Base-by-base conservation (phyloP, 2,329 filamentous ascomycete species). In the Diplodia intermedia region DNA sequence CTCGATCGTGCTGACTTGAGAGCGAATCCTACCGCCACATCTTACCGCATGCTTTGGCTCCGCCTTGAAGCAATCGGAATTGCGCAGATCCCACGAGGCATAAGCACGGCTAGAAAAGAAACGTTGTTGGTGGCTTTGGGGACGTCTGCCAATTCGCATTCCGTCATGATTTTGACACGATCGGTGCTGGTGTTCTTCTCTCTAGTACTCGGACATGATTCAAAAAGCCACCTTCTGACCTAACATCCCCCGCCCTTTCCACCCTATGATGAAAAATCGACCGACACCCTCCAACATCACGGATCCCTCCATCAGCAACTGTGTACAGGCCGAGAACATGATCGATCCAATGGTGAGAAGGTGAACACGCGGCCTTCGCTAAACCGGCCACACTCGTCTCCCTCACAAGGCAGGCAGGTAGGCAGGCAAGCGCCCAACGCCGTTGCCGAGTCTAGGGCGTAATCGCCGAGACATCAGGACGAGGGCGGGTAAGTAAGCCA, bases 21-120 rank as follows among this genome's bases (percentile, higher is more conserved):
- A 50, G 26, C 26, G 57, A 23, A 62, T 62, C 57, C 40, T 62
- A 62, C 43, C 33, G 57, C 57, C 57, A 62, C 57, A 62, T 62
- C 57, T 62, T 43, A 62, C 57, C 15, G 57, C 57, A 62, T 62
- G 40, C 26, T 43, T 62, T 62, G 40, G 40, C 57, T 14, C 23
- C 23, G 7, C 57, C 36, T 50, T 49, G n/a, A 14, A 36, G 57
- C 57, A n/a, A 36, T 50, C 40, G 57, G 57, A 43, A 26, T n/a
- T 6, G 23, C 26, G 40, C 29, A 50, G 57, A 50, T 62, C 57
- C 47, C 23, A 62, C 57, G 36, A 36, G 31, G n/a, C 40, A 62
- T 62, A 62, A 62, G 57, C 40, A 40, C 47, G 57, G 50, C 43
- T 50, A 62, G 57, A 50, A 62, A 36, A 43, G n/a, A 47, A 20